Evolutionary conservation across 176 grass and related monocot genomes (phyloP), one percentile per base, ranked within the genome.

Genomic region (Oryza officinalis): DNA sequence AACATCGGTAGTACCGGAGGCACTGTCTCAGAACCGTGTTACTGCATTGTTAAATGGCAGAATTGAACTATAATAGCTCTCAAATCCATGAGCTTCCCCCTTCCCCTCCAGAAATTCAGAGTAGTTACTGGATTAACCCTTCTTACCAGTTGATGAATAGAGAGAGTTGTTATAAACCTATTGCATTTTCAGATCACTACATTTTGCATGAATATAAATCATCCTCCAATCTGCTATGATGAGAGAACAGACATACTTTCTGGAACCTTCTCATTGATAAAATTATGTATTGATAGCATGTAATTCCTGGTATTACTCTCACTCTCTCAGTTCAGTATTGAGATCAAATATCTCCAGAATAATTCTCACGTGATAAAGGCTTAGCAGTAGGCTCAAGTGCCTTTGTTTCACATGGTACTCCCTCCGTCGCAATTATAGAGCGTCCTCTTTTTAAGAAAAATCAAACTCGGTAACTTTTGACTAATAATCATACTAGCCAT

Each of bases 281-380:
- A 68, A 73, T n/a, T 27, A 59, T 30, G 59, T 30, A 80, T 38
- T 13, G 31, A 37, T 69, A 26, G 17, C 63, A 13, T 44, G 41
- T 4, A 52, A 63, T 63, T 84, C 6, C 41, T 31, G 65, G 69
- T 76, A 35, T 41, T 22, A 82, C 4, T 69, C 35, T 59, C 1
- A 65, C 4, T 52, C 44, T 13, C 44, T 46, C 13, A 18, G 47
- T 50, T 46, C 13, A 18, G 47, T 50, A 35, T 37, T 65, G 27
- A 13, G 71, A 81, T 83, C 26, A 80, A 67, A 12, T 37, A 59
- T 43, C 20, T 69, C 15, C 37, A 75, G 31, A 37, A 89, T 46
- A 63, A 38, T 43, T 37, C 3, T 85, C 18, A 26, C 8, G 10
- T 47, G 50, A 11, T 14, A 59, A 80, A 25, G 60, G 44, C 45